These are phyloP conservation scores for Chalara sp. DNA, from an alignment of 2,329 filamentous ascomycete species.

Conservation along the genomic window DNA sequence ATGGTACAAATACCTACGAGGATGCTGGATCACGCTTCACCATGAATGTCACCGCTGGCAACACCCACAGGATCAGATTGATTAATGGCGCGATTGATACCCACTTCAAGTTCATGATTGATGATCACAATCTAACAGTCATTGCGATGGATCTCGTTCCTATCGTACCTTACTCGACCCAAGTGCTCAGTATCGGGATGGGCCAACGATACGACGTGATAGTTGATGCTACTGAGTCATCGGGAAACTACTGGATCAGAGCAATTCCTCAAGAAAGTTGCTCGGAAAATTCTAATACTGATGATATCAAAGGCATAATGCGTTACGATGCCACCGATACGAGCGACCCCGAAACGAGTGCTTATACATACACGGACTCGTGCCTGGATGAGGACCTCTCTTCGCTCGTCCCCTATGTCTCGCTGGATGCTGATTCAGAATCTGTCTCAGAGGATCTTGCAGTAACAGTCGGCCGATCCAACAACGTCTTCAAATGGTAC, in stretches of 20 bases:
- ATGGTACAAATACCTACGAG: conserved; percentile 12
- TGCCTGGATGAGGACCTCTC: conserved; percentile 19
- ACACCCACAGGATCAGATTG: conserved; percentile 37
- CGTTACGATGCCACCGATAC: conserved; percentile 36
- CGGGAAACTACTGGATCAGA: conserved; percentile 51
- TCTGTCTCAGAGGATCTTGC: conserved; percentile 15
- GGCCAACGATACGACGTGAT: conserved; percentile 36
- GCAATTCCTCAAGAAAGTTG: conserved; percentile 47
- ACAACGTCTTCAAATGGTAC: conserved; percentile 36
- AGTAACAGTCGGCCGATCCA: conserved; percentile 13
- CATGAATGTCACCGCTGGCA: conserved; percentile 30
- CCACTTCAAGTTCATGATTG: conserved; percentile 38
- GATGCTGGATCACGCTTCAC: conserved; percentile 14
- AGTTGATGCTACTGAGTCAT: conserved; percentile 38
- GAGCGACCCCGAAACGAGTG: conserved; percentile 21
- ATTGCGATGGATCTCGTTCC: conserved; percentile 55
- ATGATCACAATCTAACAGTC: conserved; percentile 47
- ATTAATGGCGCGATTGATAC: conserved; percentile 36
- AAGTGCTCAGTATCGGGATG: conserved; percentile 51
- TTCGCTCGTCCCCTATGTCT: conserved; percentile 14
- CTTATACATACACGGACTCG: conserved; percentile 8
- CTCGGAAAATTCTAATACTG: conserved; percentile 47
- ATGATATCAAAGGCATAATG: conserved; percentile 39
- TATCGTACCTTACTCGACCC: conserved; percentile 10
- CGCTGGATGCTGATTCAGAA: conserved; percentile 6